Evolutionary conservation across 2,329 filamentous ascomycete genomes (phyloP).

Genomic region (Epichloe scottii): DNA sequence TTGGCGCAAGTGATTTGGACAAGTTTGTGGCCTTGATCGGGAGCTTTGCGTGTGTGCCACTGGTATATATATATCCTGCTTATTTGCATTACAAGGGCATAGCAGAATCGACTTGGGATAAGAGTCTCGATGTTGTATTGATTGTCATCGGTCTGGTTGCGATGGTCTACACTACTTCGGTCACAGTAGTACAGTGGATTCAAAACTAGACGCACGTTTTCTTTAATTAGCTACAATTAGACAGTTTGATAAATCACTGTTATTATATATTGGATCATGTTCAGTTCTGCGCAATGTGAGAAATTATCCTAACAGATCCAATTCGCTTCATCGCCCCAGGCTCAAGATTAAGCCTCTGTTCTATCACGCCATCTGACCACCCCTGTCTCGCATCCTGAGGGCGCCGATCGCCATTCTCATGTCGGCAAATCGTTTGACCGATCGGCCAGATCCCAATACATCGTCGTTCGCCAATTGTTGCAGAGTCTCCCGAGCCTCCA

Average conservation of each 20-base stretch:
- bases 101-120: constrained; percentile 42
- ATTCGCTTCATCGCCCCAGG: background rate
- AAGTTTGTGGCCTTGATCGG: constrained; percentile 66
- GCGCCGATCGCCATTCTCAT: constrained; percentile 2
- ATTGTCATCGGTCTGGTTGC: constrained; percentile 51
- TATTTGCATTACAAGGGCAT: constrained; percentile 57
- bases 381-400: constrained; percentile 2
- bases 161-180: constrained; percentile 58
- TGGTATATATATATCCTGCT: constrained; percentile 68
- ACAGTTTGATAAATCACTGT: too few species aligned
- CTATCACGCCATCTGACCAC: background rate
- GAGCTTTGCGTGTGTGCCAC: constrained; percentile 59
- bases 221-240: background rate
- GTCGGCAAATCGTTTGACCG: constrained; percentile 2
- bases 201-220: background rate
- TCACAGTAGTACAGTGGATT: constrained; percentile 37
- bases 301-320: background rate
- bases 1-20: constrained; percentile 57
- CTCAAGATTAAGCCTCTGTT: background rate
- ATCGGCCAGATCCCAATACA: background rate
- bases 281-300: background rate
- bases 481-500: background rate
- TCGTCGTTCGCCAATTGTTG: background rate
- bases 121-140: constrained; percentile 46
- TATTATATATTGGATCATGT: too few species aligned